Conservation (phyloP, 228 moss, liverwort and hornwort genomes). For the Sphagnum fallax region DNA sequence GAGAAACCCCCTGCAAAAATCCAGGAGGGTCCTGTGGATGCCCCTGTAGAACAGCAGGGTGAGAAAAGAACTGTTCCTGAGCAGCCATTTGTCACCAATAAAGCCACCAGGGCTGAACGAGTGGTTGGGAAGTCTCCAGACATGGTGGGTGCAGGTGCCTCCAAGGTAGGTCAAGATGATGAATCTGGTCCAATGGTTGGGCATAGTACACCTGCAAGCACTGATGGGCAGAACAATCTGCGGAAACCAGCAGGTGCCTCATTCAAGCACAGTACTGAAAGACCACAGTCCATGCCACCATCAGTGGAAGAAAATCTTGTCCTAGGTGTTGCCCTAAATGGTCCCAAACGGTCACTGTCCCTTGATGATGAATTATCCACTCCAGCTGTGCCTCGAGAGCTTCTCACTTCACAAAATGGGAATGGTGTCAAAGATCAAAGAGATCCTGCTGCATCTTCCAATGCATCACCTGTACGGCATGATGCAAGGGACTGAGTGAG, state of each 20-base stretch:
- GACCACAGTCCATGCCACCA: constrained; percentile 30
- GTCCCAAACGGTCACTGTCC: constrained; percentile 79
- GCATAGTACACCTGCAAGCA: constrained; percentile 3
- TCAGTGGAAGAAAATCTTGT: constrained; percentile 64
- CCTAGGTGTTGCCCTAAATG: constrained; percentile 78
- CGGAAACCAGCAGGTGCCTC: constrained; percentile 7
- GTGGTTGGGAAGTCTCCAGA: constrained; percentile 26
- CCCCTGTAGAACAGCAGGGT: constrained; percentile 10
- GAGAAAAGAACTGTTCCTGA: constrained; percentile 23
- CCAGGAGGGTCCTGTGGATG: constrained; percentile 30
- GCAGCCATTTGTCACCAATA: constrained; percentile 16
- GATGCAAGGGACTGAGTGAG: constrained; percentile 66
- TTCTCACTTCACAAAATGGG: constrained; percentile 59
- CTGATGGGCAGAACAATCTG: constrained; percentile 1
- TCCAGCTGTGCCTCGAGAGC: constrained; percentile 37
- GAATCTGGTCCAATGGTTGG: constrained; percentile 6
- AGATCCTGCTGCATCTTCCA: constrained; percentile 26
- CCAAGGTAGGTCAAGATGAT: constrained; percentile 41
- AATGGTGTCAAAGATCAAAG: constrained; percentile 56
- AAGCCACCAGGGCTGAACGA: constrained; percentile 11
- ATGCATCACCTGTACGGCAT: constrained; percentile 22
- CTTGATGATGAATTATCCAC: constrained; percentile 58
- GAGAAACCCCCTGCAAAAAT: constrained; percentile 41
- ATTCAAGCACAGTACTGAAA: constrained; percentile 6
- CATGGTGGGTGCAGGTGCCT: constrained; percentile 13